These are phyloP conservation scores for Hibiscus tridactylites DNA, from an alignment of 345 rosid species.

Conservation along the genomic window DNA sequence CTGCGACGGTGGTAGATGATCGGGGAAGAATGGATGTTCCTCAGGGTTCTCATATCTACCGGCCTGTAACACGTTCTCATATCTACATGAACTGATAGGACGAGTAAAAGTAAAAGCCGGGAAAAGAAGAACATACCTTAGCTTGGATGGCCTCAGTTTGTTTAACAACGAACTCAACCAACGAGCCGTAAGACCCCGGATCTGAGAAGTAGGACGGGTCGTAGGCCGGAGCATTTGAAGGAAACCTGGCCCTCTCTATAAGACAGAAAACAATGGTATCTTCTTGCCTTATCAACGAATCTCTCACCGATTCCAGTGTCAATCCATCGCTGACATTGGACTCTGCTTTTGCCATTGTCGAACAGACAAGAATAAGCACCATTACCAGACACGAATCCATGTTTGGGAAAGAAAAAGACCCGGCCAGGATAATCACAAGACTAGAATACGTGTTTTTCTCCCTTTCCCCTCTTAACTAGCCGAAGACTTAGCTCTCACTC, in stretches of 20 bases:
- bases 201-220: slow-evolving; percentile 20
- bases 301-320: slow-evolving; percentile 52
- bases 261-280: slow-evolving; percentile 64
- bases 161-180: slow-evolving; percentile 42
- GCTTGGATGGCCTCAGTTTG: slow-evolving; percentile 60
- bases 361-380: background rate
- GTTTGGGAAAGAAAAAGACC: background rate
- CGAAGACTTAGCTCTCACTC: background rate
- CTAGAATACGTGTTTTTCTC: background rate
- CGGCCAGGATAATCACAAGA: background rate
- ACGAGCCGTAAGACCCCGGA: slow-evolving; percentile 39
- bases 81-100: too few relatives aligned
- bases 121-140: slow-evolving; percentile 27
- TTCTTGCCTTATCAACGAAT: slow-evolving; percentile 71
- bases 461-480: background rate
- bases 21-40: slow-evolving; percentile 81
- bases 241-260: slow-evolving; percentile 72
- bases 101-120: background rate
- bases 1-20: slow-evolving; percentile 34
- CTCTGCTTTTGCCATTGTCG: slow-evolving; percentile 20
- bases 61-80: slow-evolving; percentile 31
- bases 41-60: slow-evolving; percentile 77
- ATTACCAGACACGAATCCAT: slow-evolving; percentile 3
- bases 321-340: slow-evolving; percentile 10
- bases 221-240: slow-evolving; percentile 38